Conservation (phyloP, 257 asterid species). For the Primulina huaijiensis region DNA sequence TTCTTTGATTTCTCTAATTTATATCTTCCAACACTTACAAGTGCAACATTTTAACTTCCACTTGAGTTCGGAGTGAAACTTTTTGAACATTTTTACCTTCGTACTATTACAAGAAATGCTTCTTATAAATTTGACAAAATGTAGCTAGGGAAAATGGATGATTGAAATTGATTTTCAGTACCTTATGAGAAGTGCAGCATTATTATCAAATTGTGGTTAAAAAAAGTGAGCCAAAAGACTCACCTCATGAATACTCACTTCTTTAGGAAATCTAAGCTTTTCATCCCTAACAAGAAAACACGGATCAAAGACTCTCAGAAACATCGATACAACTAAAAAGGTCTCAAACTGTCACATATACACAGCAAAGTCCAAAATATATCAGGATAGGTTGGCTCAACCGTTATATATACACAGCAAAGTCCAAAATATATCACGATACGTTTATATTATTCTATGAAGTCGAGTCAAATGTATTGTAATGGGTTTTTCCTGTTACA, state of each 20-base stretch:
- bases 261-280: constrained; percentile 65
- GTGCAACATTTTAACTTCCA: not conserved
- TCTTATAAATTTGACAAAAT: no score
- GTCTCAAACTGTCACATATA: not conserved
- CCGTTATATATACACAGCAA: not conserved
- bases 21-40: not conserved
- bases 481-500: not conserved
- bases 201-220: not conserved
- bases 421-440: not conserved
- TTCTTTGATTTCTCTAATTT: not conserved
- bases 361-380: not conserved
- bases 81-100: not conserved
- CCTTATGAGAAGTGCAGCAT: not conserved
- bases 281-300: constrained; percentile 55
- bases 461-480: not conserved
- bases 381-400: not conserved
- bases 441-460: no score
- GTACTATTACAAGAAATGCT: not conserved
- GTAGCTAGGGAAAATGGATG: not conserved
- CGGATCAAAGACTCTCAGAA: constrained; percentile 9
- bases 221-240: constrained; percentile 19
- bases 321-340: not conserved
- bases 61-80: not conserved
- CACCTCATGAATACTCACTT: constrained; percentile 69
- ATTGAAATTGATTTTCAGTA: not conserved